These are phyloP conservation scores for Colletotrichum viniferum DNA, from an alignment of 2,329 filamentous ascomycete species.

Conservation along the genomic window DNA sequence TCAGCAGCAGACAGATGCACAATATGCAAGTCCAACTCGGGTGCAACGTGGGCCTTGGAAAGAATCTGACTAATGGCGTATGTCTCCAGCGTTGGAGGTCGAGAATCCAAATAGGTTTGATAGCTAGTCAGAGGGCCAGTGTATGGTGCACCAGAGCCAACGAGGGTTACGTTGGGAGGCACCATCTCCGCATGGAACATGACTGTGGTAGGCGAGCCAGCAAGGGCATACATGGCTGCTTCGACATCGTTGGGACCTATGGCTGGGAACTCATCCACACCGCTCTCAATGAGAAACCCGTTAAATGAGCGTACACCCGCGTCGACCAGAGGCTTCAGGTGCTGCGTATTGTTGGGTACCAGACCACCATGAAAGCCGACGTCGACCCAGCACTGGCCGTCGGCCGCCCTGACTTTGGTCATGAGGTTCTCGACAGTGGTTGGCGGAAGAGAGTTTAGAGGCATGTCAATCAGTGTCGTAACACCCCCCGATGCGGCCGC, in stretches of 20 bases:
- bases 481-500: slow-evolving; percentile 95
- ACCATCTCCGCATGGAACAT: slow-evolving; percentile 99
- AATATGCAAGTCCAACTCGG: slow-evolving; percentile 85
- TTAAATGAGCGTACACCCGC: slow-evolving; percentile 95
- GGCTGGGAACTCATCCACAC: slow-evolving; percentile 94
- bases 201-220: slow-evolving; percentile 83
- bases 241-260: slow-evolving; percentile 81
- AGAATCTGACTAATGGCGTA: slow-evolving; percentile 89
- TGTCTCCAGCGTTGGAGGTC: slow-evolving; percentile 88
- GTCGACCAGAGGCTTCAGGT: slow-evolving; percentile 80
- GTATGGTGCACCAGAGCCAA: slow-evolving; percentile 77
- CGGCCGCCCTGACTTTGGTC: slow-evolving; percentile 83
- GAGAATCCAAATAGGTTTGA: slow-evolving; percentile 87
- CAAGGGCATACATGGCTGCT: slow-evolving; percentile 79
- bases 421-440: slow-evolving; percentile 83
- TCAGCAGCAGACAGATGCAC: slow-evolving; percentile 89
- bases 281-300: slow-evolving; percentile 94
- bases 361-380: slow-evolving; percentile 96
- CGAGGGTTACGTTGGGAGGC: slow-evolving; percentile 78
- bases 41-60: slow-evolving; percentile 78
- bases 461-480: slow-evolving; percentile 97
- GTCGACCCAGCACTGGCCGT: slow-evolving; percentile 94
- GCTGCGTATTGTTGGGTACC: slow-evolving; percentile 82
- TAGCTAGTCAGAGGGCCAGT: slow-evolving; percentile 78
- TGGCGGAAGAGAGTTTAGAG: slow-evolving; percentile 92